Conservation (phyloP, 176 grass and related monocot species). For the Themeda triandra region DNA sequence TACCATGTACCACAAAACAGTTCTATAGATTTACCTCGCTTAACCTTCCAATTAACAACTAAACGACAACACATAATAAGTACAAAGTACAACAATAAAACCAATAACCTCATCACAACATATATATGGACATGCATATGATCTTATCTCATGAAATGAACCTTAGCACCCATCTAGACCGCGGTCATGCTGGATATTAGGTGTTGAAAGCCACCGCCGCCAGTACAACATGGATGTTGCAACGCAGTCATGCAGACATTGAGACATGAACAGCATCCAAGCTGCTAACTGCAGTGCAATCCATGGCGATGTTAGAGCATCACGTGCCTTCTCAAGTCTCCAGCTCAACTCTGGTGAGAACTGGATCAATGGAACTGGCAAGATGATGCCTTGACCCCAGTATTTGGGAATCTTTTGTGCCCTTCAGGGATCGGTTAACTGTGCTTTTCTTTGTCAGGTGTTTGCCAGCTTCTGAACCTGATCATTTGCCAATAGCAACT, state of each 20-base stretch:
- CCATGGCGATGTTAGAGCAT: background rate
- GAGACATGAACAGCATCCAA: background rate
- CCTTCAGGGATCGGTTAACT: conserved; percentile 19
- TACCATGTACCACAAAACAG: background rate
- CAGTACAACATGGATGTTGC: background rate
- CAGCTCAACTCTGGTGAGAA: conserved; percentile 39
- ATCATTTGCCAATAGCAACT: background rate
- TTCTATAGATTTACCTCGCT: background rate
- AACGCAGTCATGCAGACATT: background rate
- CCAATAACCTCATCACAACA: background rate
- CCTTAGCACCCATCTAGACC: background rate
- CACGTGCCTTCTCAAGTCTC: conserved; percentile 25
- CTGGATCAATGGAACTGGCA: conserved; percentile 16
- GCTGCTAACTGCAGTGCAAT: background rate
- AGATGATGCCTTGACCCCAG: conserved; percentile 24
- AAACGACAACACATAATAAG: background rate
- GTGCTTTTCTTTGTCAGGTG: conserved; percentile 5
- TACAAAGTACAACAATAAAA: conserved; percentile 15
- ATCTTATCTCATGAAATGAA: background rate
- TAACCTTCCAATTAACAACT: background rate
- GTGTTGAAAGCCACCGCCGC: background rate
- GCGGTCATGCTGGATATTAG: too few species aligned
- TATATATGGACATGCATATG: background rate
- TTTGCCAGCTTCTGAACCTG: conserved; percentile 45
- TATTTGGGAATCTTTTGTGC: conserved; percentile 1